Base-by-base conservation (phyloP, 495 filamentous ascomycete genomes). In the Amniculicola lignicola region DNA sequence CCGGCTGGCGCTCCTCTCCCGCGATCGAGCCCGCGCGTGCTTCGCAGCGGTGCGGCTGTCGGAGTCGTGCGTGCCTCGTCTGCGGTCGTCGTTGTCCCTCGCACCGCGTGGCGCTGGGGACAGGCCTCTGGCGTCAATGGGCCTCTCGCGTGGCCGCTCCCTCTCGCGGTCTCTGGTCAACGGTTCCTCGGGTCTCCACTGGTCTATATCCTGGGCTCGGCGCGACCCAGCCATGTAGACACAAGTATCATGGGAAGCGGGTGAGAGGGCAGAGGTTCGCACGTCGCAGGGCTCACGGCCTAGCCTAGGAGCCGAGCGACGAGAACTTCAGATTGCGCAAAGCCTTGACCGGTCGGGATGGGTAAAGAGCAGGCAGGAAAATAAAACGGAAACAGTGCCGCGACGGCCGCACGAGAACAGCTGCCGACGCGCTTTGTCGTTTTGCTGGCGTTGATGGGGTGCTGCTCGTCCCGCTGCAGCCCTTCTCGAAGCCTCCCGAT, bases 201-300 rank as follows among this genome's bases (percentile, higher is more conserved):
- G 65, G 41, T 69, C 65, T 65, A 68, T 66, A 35, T 53, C 42
- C 47, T 65, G 64, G 51, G 58, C 19, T 27, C 46, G 52, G 42
- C 63, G 65, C 62, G 51, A 59, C 48, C 62, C 63, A 62, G 67
- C 67, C 67, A 69, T 69, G 57, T 61, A 66, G 64, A 61, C 62
- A 58, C 35, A 47, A 58, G 50, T 62, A 46, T 51, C 65, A 68
- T 67, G 21, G 52, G 47, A 38, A 19, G 54, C 25, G 29, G 53
- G 47, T 41, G 45, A 44, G 19, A 41, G 58, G 60, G 59, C 57
- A 58, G 50, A 62, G 51, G 57, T 57, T 63, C 42, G 47, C 52
- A 27, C 51, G 52, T 53, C 60, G 61, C 42, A 55, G 60, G 47
- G 44, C n/a, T 65, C 42, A 61, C 60, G 39, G 47, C 33, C 37